phyloP scores from a whole-genome alignment of 257 asterid genomes.

The Anisodus tanguticus region DNA sequence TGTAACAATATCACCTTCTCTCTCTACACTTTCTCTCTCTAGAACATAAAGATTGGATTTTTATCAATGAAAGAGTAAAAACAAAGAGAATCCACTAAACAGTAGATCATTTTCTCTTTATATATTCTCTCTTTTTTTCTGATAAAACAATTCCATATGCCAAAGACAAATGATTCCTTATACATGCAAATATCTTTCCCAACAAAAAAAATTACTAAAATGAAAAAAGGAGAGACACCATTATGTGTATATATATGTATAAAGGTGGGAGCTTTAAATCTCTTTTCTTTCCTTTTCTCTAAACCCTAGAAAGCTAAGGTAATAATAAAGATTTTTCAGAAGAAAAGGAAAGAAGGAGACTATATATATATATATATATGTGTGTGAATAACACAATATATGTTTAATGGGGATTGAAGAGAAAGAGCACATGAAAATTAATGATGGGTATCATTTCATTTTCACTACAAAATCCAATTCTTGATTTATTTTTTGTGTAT shows the following conservation, averaged over 20 bases:
- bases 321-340: conserved; percentile 28
- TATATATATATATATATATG: no score
- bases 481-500: not conserved
- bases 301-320: conserved; percentile 51
- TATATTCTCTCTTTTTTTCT: conserved; percentile 33
- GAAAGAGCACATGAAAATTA: conserved; percentile 67
- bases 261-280: conserved; percentile 48
- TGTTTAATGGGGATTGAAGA: conserved; percentile 60
- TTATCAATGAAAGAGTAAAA: conserved; percentile 59
- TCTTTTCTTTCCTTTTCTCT: conserved; percentile 38
- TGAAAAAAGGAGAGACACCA: conserved; percentile 21
- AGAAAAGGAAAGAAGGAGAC: conserved; percentile 35
- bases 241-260: conserved; percentile 29
- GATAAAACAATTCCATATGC: conserved; percentile 61
- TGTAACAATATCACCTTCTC: conserved; percentile 31
- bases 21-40: conserved; percentile 12
- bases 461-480: conserved; percentile 33
- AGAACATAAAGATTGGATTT: conserved; percentile 43
- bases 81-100: conserved; percentile 53
- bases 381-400: conserved; percentile 24
- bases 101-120: conserved; percentile 60
- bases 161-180: conserved; percentile 56
- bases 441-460: not conserved
- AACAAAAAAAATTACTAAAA: not conserved
- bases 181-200: conserved; percentile 39